A percentile compares a stretch with the other conserved stretches of the same genome.
Evolutionary conservation across 768 basidiomycete species (phyloP).

Genomic region (Auricularia auricula-judae): DNA sequence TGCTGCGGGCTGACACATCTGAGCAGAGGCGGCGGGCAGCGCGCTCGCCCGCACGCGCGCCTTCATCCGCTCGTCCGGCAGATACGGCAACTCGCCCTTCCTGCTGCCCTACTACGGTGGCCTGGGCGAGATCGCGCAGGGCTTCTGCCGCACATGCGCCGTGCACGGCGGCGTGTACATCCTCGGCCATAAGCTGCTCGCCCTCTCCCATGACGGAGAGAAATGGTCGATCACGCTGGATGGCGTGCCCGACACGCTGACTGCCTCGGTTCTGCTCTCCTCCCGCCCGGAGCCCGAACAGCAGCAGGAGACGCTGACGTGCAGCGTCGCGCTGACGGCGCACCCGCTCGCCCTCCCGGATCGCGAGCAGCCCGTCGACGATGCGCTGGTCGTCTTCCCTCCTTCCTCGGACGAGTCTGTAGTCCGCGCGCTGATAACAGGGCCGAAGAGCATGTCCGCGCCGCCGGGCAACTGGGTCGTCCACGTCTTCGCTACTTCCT

Average conservation of each 20-base stretch:
- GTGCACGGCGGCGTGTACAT: conserved; percentile 44
- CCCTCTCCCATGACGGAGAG: conserved; percentile 1
- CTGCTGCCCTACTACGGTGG: conserved; percentile 94
- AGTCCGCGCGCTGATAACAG: background rate
- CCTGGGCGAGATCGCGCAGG: conserved; percentile 84
- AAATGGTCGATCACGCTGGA: conserved; percentile 6
- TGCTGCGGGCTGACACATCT: background rate
- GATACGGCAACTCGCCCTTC: conserved; percentile 83
- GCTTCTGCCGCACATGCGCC: conserved; percentile 65
- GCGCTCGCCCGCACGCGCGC: conserved; percentile 59
- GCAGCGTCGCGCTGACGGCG: background rate
- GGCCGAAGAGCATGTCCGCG: background rate
- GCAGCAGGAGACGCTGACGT: background rate
- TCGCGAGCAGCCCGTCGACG: background rate
- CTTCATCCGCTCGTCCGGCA: conserved; percentile 69
- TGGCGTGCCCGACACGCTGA: conserved; percentile 8
- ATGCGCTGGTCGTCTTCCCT: background rate
- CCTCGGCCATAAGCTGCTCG: conserved; percentile 17
- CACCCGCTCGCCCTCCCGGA: background rate
- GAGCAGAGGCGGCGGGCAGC: conserved; percentile 51
- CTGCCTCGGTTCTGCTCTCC: conserved; percentile 7
- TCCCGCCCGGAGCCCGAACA: background rate
- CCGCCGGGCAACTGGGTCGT: background rate
- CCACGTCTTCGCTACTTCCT: background rate
- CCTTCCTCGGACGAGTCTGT: background rate